These are phyloP conservation scores for Mrakia frigida DNA, from an alignment of 768 basidiomycete species.

Conservation along the genomic window DNA sequence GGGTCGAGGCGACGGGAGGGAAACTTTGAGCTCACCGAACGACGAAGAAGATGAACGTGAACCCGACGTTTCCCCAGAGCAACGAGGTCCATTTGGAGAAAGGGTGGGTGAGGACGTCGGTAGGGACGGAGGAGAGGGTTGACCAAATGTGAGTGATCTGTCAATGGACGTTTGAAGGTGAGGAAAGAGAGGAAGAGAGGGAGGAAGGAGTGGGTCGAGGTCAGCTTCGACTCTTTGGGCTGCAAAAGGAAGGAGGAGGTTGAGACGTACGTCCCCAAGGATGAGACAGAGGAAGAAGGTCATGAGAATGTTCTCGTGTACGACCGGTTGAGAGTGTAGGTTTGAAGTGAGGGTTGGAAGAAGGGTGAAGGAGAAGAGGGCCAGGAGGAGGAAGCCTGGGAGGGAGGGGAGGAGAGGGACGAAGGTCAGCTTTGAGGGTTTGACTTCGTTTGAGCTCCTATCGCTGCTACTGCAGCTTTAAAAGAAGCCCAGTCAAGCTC, in stretches of 20 bases:
- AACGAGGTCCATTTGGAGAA: constrained; percentile 39
- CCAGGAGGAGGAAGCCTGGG: constrained; percentile 41
- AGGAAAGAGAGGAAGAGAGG: neutral
- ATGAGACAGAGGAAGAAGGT: constrained; percentile 41
- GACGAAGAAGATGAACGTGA: constrained; percentile 39
- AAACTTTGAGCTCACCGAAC: constrained; percentile 29
- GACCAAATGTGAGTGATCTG: constrained; percentile 34
- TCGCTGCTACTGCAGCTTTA: neutral
- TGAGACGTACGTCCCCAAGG: constrained; percentile 38
- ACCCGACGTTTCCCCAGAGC: constrained; percentile 40
- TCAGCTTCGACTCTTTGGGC: constrained; percentile 33
- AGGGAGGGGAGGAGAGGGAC: neutral
- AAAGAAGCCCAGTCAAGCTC: too few species aligned
- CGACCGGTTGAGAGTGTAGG: constrained; percentile 26
- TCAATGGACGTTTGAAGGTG: too few species aligned
- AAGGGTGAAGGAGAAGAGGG: constrained; percentile 40
- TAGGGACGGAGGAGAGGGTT: constrained; percentile 40
- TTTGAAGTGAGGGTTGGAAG: constrained; percentile 36
- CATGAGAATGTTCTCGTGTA: constrained; percentile 40
- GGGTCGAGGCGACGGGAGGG: too few species aligned
- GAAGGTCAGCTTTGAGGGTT: neutral
- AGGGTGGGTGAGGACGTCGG: constrained; percentile 34
- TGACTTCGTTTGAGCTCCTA: neutral
- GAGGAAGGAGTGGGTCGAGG: neutral
- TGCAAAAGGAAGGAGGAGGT: neutral